Base-by-base conservation (phyloP, 2,329 filamentous ascomycete genomes). In the Botryotinia narcissicola region DNA sequence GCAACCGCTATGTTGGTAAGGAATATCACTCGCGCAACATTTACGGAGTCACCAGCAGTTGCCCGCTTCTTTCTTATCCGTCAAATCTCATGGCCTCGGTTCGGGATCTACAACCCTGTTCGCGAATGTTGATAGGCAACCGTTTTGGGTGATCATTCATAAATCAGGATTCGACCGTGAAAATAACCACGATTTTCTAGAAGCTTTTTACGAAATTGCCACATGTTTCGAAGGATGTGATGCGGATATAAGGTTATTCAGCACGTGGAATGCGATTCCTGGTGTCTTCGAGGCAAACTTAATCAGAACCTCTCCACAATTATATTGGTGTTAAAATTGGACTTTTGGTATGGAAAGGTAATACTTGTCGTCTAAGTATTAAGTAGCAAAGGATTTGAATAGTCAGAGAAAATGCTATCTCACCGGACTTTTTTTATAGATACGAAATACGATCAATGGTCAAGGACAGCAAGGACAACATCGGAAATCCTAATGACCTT, bases 51-150 rank as follows among this genome's bases (percentile, higher is more conserved):
- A 57, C 18, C 16, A 29, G 40, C 25, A 63, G 25, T 20, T 62
- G 22, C 60, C 25, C 37, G 37, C 37, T 63, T 29, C 61, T 63
- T n/a, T 20, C 61, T 63, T 40, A 63, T 63, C 37, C 25, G 60
- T 18, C 16, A 20, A 63, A 42, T 20, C 37, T 42, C 2, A n/a
- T 5, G 61, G 61, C 37, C 61, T 63, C 61, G 25, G 37, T 63
- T 63, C 37, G 25, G 61, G 61, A 63, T 63, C 61, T 29, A 29
- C 16, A 63, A 42, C 61, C 37, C 14, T 63, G 37, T 29, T 63
- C 61, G 61, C 20, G 18, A 57, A 42, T 40, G 60, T 63, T 42
- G 61, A 63, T 40, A 63, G 61, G 61, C 61, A 63, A 7, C 60
- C 37, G 61, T 63, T 42, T 57, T 44, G n/a, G 37, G 25, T 44